A percentile compares a stretch with the other conserved stretches of the same genome.
These are phyloP conservation scores for Lithohypha guttulata DNA, from an alignment of 2,329 filamentous ascomycete species.

Conservation along the genomic window DNA sequence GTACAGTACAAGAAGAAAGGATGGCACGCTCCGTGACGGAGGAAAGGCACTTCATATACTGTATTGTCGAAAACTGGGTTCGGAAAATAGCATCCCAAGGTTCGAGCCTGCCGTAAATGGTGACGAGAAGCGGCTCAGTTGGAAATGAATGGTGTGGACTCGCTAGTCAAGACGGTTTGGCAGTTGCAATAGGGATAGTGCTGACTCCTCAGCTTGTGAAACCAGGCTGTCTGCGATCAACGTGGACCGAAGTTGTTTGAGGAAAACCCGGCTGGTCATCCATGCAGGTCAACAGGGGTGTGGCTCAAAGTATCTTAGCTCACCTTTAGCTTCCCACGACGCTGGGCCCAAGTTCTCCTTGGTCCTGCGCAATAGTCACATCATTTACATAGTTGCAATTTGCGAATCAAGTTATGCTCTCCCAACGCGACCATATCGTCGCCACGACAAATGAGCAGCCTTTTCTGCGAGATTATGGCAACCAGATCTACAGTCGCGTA, in stretches of 20 bases:
- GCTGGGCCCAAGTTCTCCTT: conserved; percentile 6
- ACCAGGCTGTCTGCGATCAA: conserved; percentile 5
- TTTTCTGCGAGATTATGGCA: too few species aligned
- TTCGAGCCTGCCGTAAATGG: conserved; percentile 3
- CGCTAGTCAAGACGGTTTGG: conserved; percentile 7
- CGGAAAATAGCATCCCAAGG: not conserved
- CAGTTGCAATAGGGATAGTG: conserved; percentile 1
- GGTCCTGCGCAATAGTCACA: not conserved
- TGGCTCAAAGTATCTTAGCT: not conserved
- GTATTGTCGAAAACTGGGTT: not conserved
- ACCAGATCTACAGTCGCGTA: too few species aligned
- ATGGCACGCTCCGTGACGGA: not conserved
- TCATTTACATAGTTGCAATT: too few species aligned
- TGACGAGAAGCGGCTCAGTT: conserved; percentile 2
- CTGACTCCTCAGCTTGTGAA: conserved; percentile 10
- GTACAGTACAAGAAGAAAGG: conserved; percentile 1
- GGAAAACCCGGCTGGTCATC: not conserved
- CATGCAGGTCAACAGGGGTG: conserved; percentile 4
- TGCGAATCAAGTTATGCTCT: too few species aligned
- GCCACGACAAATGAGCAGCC: too few species aligned
- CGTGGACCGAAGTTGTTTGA: conserved; percentile 3
- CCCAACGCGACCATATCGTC: too few species aligned
- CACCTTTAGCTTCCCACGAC: conserved; percentile 1
- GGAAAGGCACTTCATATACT: conserved; percentile 8
- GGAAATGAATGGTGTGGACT: conserved; percentile 4